Conservation (phyloP, 2,329 filamentous ascomycete genomes). For the Alternaria sp. region DNA sequence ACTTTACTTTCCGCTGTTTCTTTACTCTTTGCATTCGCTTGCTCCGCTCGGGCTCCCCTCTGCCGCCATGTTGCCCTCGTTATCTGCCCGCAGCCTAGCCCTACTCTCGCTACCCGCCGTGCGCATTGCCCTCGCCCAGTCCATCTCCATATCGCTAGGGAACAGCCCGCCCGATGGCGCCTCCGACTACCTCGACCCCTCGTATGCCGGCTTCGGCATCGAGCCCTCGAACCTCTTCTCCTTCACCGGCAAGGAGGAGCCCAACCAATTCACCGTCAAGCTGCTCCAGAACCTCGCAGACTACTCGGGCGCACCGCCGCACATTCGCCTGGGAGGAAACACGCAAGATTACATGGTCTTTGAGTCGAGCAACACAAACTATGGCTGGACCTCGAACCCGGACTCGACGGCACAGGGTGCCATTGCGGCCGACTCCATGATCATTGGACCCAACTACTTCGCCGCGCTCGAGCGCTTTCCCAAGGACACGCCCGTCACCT, state of each 20-base stretch:
- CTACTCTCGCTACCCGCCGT: conserved; percentile 20
- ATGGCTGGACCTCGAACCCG: conserved; percentile 49
- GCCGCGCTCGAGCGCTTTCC: conserved; percentile 58
- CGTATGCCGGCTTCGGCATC: conserved; percentile 60
- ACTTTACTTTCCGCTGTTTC: neutral
- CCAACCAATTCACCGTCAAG: conserved; percentile 57
- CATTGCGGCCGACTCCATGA: conserved; percentile 52
- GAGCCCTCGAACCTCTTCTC: conserved; percentile 61
- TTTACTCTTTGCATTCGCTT: conserved; percentile 1
- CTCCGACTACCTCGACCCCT: conserved; percentile 49
- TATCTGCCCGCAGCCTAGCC: conserved; percentile 22
- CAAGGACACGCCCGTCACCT: conserved; percentile 58
- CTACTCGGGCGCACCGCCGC: conserved; percentile 57
- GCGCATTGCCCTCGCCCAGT: conserved; percentile 35
- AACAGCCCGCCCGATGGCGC: conserved; percentile 37
- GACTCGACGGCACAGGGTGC: conserved; percentile 50
- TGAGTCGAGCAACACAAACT: conserved; percentile 45
- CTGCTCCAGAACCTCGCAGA: conserved; percentile 57
- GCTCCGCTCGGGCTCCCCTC: neutral
- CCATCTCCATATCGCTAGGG: conserved; percentile 40
- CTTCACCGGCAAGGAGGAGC: conserved; percentile 53
- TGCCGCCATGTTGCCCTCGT: conserved; percentile 29
- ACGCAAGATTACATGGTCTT: conserved; percentile 60
- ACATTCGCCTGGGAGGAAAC: conserved; percentile 60
- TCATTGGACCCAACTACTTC: conserved; percentile 58